Conservation (phyloP, 371 early-diverging fungal species). For the Syncephalastrum sp. region DNA sequence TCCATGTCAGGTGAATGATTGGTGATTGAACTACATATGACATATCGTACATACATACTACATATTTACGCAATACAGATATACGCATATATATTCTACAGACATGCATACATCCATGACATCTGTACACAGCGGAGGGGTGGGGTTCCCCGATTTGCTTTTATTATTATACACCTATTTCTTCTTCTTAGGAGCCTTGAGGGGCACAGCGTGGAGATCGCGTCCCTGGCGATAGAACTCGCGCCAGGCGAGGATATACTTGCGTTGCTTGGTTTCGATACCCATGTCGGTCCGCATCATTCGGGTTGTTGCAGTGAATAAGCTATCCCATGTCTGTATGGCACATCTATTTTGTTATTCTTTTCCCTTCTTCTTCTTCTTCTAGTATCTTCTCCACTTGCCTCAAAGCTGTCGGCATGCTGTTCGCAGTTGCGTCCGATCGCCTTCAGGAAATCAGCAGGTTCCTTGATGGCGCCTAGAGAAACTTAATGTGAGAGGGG, state of each 20-base stretch:
- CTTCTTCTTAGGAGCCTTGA: conserved; percentile 17
- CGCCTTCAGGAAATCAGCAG: conserved; percentile 46
- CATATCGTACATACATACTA: too few relatives aligned
- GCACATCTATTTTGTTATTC: neutral
- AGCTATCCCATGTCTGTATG: conserved; percentile 59
- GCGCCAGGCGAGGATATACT: conserved; percentile 24
- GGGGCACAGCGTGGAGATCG: conserved; percentile 6
- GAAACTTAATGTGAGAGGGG: neutral
- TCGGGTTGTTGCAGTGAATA: conserved; percentile 50
- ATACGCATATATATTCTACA: too few relatives aligned
- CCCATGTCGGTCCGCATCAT: conserved; percentile 49
- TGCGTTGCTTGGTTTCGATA: conserved; percentile 24
- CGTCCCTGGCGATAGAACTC: conserved; percentile 19
- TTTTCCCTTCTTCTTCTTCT: neutral
- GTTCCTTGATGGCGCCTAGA: conserved; percentile 48
- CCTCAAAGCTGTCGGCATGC: conserved; percentile 56
- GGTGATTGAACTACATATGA: conserved; percentile 30
- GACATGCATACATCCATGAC: too few relatives aligned
- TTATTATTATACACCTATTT: conserved; percentile 4
- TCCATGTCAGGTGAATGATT: conserved; percentile 65
- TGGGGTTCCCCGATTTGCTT: too few relatives aligned
- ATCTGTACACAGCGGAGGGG: too few relatives aligned
- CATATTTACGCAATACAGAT: too few relatives aligned
- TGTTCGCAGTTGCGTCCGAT: conserved; percentile 66
- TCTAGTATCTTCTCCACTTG: conserved; percentile 8